Base-by-base conservation (phyloP, 2,329 filamentous ascomycete genomes). In the Microsporum audouinii region DNA sequence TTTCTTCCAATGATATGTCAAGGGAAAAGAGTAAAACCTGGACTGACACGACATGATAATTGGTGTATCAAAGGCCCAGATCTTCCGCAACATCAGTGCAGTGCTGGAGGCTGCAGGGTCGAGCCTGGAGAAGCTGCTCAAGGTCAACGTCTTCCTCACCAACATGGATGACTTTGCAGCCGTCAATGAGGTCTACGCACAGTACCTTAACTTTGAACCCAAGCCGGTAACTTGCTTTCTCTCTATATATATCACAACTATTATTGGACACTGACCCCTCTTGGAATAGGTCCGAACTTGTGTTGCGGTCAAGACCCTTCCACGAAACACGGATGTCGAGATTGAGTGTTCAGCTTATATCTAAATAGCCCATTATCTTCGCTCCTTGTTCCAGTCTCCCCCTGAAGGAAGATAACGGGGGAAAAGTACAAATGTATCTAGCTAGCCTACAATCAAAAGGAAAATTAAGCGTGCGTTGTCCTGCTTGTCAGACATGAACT, bases 181-280 rank as follows among this genome's bases (percentile, higher is more conserved):
- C 72, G 89, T 95, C 88, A 95, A 95, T 76, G 80, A 80, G 66
- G 87, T 89, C 71, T 95, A 94, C 74, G 87, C 85, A 74, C 86
- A 90, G 77, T 90, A 34, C 23, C 47, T 61, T 31, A 49, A 27
- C 39, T 45, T 56, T n/a, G 62, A 61, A 38, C 62, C 62, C 29
- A 63, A 61, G 47, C 56, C 62, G 39, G 60, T 61, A 60, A 43
- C 17, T 23, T 23, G 17, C 17, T 23, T 23, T 31, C 23, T 29
- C 14, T 49, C 17, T 29, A 6, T 17, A 8, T n/a, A 8, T 17
- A n/a, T n/a, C 14, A 6, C n/a, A n/a, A 8, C 45, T 17, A 17
- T 10, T 49, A 7, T 6, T 29, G 17, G 45, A 17, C 43, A 43
- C 53, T 61, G 38, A 61, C 38, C 33, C 33, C 23, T 27, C 17